Base-by-base conservation (phyloP, 2,329 filamentous ascomycete genomes). In the Claviceps sp. region DNA sequence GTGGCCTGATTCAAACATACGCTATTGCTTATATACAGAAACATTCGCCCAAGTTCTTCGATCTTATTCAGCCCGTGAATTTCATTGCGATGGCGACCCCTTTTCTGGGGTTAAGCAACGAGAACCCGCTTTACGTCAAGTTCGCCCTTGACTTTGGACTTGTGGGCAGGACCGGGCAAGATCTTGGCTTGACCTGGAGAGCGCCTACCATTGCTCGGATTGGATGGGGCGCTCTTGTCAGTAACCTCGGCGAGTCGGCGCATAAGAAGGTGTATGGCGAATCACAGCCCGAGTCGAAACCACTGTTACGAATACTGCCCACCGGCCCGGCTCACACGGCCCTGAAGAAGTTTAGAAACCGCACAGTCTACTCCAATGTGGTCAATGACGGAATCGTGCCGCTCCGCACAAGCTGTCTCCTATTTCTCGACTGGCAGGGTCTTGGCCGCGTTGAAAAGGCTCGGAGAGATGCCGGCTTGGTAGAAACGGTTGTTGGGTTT, bases 321-420 rank as follows among this genome's bases (percentile, higher is more conserved):
- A 95, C 88, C 7, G 91, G 91, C 0, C 90, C 91, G 16, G 93
- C 91, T 6, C 90, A 96, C 65, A 79, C 81, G 51, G 91, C 90
- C 1, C 70, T 97, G 42, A 84, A 85, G 63, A 88, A 87, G 68
- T 97, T 97, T 66, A 77, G 88, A 22, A 95, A 94, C 64, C 78
- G 91, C 16, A 97, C 93, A 0, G 76, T 96, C 1, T 97, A 97
- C 65, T 95, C 90, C 2, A 97, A 97, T 61, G 90, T 97, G 13
- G 91, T 97, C 59, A 97, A 97, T 62, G 91, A 97, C 67, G 91
- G 90, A 3, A 96, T 98, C 59, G 93, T 98, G 4, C 93, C 93
- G 2, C 71, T 98, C 37, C 82, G 93, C 22, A 98, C 93, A 4
- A 97, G 91, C 56, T 98, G 91, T 66, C 73, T 98, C n/a, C 70